These are phyloP conservation scores for Sporobolomyces pararoseus DNA, from an alignment of 768 basidiomycete species.

Conservation along the genomic window DNA sequence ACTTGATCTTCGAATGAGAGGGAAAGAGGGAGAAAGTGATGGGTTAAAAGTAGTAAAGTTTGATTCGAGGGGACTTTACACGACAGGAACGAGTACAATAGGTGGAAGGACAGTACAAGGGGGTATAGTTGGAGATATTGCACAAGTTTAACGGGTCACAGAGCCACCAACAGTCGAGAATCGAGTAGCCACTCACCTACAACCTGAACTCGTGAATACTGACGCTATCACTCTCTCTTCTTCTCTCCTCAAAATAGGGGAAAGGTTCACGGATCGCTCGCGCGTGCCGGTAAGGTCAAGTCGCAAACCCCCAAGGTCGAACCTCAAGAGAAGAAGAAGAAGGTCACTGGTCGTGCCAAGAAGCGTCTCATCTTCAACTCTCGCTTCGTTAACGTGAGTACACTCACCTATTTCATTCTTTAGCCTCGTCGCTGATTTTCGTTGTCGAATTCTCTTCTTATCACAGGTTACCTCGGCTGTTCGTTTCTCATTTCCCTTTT, in stretches of 20 bases:
- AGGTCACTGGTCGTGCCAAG: slow-evolving; percentile 93
- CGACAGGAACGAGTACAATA: background rate
- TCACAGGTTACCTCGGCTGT: slow-evolving; percentile 69
- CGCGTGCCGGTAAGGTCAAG: slow-evolving; percentile 71
- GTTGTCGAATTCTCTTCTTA: slow-evolving; percentile 90
- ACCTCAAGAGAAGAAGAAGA: slow-evolving; percentile 99
- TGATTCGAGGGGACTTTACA: background rate
- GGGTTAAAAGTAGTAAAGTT: no score
- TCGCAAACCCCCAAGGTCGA: slow-evolving; percentile 97
- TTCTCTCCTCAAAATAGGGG: slow-evolving; percentile 26
- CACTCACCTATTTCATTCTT: background rate
- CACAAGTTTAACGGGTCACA: background rate
- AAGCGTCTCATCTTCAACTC: slow-evolving; percentile 92
- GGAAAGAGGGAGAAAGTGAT: background rate
- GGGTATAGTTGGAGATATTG: no score
- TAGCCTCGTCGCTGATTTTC: slow-evolving; percentile 21
- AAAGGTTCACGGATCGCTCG: slow-evolving; percentile 46
- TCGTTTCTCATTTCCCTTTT: background rate
- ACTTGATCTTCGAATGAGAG: background rate
- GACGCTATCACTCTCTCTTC: no score
- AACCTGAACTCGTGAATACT: no score
- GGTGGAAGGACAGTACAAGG: no score
- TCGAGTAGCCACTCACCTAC: slow-evolving; percentile 13
- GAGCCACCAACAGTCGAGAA: background rate
- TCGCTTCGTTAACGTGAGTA: slow-evolving; percentile 51